Base-by-base conservation (phyloP, 768 basidiomycete genomes). In the Pluteus cervinus region DNA sequence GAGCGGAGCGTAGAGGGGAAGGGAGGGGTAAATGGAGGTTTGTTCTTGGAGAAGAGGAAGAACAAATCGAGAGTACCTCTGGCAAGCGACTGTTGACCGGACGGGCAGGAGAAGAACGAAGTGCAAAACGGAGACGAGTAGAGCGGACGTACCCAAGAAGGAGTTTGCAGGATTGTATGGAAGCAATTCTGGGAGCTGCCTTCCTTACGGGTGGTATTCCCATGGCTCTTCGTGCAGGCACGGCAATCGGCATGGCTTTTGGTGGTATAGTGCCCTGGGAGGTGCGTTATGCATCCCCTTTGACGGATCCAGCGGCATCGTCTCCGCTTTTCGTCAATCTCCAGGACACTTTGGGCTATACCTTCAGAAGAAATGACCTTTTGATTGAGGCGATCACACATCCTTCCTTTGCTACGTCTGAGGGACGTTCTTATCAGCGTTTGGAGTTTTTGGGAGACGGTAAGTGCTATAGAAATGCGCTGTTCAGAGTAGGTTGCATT, bases 391-490 rank as follows among this genome's bases (percentile, higher is more conserved):
- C 89, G 7, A 59, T 90, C n/a, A 89, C 86, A 0, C 91, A 94
- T 52, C 84, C 89, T 0, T 88, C 86, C 0, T 86, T 86, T 47
- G 64, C 69, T 7, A 56, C 56, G 2, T 60, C 61, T 1, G 70
- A 68, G 9, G 66, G 66, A 7, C 63, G 75, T 5, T 86, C 85
- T 3, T 93, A 93, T 56, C 84, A 94, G 44, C 75, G 91, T 10
- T 62, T 92, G 8, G 91, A 94, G 49, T 92, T 90, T 48, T 69
- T 94, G 3, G 91, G 91, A 22, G 91, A 94, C 53, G 86, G 89
- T 90, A 54, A 61, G 78, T 53, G 17, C 5, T 30, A 32, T 28
- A 10, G 24, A 7, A 3, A 5, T 7, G 14, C 10, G n/a, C n/a
- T n/a, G n/a, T n/a, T n/a, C n/a, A n/a, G n/a, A n/a, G n/a, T n/a